Percentiles rank a stretch among this genome's conserved stretches.
phyloP scores from a whole-genome alignment of 208 protist species.

The Acanthamoeba divionensis region DNA sequence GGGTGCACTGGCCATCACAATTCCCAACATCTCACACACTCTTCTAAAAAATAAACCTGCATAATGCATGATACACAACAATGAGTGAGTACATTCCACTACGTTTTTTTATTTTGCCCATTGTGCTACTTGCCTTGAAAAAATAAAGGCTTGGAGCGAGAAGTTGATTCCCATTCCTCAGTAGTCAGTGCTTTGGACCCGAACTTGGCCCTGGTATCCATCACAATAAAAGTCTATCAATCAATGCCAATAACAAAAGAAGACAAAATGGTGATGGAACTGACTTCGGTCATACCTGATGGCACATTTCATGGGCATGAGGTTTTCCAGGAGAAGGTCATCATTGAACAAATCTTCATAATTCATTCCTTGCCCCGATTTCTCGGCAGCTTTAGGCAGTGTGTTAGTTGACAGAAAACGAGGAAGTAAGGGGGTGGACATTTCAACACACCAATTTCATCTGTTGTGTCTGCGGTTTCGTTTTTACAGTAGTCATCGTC shows the following conservation, averaged over 20 bases:
- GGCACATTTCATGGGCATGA: constrained; percentile 4
- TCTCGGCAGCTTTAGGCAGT: no score
- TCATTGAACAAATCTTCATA: constrained; percentile 6
- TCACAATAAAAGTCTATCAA: no score
- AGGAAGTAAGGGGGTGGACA: no score
- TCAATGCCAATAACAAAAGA: no score
- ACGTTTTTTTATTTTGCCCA: neutral
- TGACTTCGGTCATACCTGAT: no score
- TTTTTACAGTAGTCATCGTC: no score
- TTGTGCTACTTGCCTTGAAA: neutral
- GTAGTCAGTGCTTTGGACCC: neutral
- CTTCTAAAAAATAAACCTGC: constrained; percentile 27
- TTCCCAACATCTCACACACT: constrained; percentile 42
- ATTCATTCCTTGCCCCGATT: no score
- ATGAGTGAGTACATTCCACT: neutral
- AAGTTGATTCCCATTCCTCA: constrained; percentile 5
- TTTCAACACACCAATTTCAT: no score
- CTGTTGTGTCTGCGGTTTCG: no score
- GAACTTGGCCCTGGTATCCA: constrained; percentile 45
- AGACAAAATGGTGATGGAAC: no score
- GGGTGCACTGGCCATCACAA: constrained; percentile 5
- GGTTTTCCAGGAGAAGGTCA: neutral
- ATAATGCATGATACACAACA: neutral
- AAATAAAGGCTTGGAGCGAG: neutral
- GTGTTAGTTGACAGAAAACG: no score